phyloP scores from a whole-genome alignment of 768 basidiomycete genomes.

The Gymnopilus junonius region DNA sequence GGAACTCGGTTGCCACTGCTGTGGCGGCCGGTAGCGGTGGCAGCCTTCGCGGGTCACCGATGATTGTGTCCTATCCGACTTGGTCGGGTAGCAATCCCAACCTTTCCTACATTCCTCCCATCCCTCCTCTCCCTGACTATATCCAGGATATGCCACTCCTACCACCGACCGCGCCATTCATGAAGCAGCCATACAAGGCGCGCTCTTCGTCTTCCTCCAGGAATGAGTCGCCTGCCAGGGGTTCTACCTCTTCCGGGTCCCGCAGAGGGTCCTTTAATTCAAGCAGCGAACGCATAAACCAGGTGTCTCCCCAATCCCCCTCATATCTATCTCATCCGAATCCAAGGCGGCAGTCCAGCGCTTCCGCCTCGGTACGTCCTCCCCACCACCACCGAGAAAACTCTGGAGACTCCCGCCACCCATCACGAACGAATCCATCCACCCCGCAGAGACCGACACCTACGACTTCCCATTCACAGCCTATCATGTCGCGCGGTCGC shows the following conservation, averaged over 20 bases:
- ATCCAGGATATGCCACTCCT: slow-evolving; percentile 70
- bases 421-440: slow-evolving; percentile 11
- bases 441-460: slow-evolving; percentile 18
- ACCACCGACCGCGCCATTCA: slow-evolving; percentile 77
- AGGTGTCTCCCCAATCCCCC: slow-evolving; percentile 8
- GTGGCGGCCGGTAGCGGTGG: slow-evolving; percentile 9
- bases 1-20: slow-evolving; percentile 37
- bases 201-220: slow-evolving; percentile 29
- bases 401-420: slow-evolving; percentile 31
- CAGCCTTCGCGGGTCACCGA: slow-evolving; percentile 21
- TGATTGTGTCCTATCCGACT: slow-evolving; percentile 37
- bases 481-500: slow-evolving; percentile 28
- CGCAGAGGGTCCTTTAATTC: slow-evolving; percentile 40
- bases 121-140: slow-evolving; percentile 47
- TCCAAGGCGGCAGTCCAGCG: slow-evolving; percentile 15
- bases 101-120: slow-evolving; percentile 39
- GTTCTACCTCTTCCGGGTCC: slow-evolving; percentile 39
- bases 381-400: slow-evolving; percentile 26
- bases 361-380: slow-evolving; percentile 12
- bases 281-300: slow-evolving; percentile 34
- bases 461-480: slow-evolving; percentile 30
- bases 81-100: slow-evolving; percentile 46
- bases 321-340: slow-evolving; percentile 22
- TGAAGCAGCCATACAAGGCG: slow-evolving; percentile 65
- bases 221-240: slow-evolving; percentile 35